These are phyloP conservation scores for sweet orange (Citrus sinensis) DNA, from an alignment of 345 rosid species.

Conservation along the genomic window DVS_A1.0 CM039165.1:31797501-31798000, in stretches of 20 bases:
- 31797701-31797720: background rate
- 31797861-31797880: background rate
- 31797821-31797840: background rate
- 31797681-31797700: too few species aligned
- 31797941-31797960: background rate
- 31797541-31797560: constrained; percentile 3
- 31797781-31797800: background rate
- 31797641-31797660: too few species aligned
- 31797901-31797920: background rate
- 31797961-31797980: background rate
- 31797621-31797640: too few species aligned
- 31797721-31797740: background rate
- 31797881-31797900: background rate
- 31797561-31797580: background rate
- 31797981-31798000: background rate
- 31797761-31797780: background rate
- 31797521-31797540: background rate
- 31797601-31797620: background rate
- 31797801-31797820: background rate
- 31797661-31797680: too few species aligned
- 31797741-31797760: background rate
- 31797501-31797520: background rate
- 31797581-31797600: background rate
- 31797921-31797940: background rate
- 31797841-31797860: background rate